phyloP scores from a whole-genome alignment of 352 stramenopile genomes.

The Thalassiosira sp. region DNA sequence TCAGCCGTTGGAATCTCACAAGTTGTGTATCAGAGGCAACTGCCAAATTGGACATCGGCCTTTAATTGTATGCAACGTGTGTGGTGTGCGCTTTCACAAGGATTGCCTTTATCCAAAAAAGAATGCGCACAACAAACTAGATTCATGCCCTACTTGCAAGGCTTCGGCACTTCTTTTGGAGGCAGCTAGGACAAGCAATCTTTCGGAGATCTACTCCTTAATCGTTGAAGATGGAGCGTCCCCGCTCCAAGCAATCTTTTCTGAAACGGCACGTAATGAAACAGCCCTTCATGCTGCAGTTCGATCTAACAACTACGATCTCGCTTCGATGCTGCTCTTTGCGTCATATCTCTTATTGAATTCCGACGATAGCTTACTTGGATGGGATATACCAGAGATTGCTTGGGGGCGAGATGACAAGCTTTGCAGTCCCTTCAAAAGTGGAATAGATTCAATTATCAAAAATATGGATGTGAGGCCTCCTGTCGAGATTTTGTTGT shows the following conservation, averaged over 20 bases:
- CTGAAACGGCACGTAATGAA: background rate
- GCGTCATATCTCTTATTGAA: conserved; percentile 4
- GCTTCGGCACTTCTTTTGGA: conserved; percentile 1
- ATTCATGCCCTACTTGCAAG: background rate
- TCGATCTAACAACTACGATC: conserved; percentile 11
- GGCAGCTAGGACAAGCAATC: conserved; percentile 1
- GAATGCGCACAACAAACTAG: background rate
- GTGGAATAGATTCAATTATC: background rate
- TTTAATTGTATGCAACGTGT: background rate
- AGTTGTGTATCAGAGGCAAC: conserved; percentile 3
- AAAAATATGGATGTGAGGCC: conserved; percentile 14
- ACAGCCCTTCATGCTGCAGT: conserved; percentile 4
- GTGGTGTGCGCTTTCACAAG: conserved; percentile 15
- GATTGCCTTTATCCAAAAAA: conserved; percentile 2
- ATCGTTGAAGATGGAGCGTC: conserved; percentile 2
- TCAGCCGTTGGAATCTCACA: conserved; percentile 6
- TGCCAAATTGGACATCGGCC: background rate
- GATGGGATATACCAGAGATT: conserved; percentile 5
- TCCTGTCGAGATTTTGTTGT: conserved; percentile 10
- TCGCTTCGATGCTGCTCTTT: conserved; percentile 15
- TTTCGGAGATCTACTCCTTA: conserved; percentile 6
- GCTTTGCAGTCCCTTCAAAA: conserved; percentile 2
- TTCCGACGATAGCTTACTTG: background rate
- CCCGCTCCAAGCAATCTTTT: background rate
- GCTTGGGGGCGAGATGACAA: conserved; percentile 1